Evolutionary conservation across 2,329 filamentous ascomycete species (phyloP), one percentile per base, ranked within the genome.

Genomic region (Blumeria graminis): DNA sequence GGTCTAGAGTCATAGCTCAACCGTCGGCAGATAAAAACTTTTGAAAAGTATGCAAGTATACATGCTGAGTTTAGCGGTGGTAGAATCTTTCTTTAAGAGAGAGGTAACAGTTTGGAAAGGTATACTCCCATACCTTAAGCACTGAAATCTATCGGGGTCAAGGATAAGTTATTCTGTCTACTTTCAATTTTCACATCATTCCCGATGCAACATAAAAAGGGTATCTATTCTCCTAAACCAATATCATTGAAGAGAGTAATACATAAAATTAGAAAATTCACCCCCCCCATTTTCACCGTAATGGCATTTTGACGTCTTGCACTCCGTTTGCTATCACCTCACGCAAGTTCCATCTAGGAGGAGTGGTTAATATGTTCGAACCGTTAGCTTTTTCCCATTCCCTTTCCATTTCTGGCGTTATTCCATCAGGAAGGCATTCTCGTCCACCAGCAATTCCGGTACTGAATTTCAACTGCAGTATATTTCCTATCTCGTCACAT

Each of bases 381-480:
- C 77, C 77, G 52, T 76, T 77, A 56, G 74, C 73, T 63, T 74
- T 75, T 57, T 76, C 72, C 75, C 80, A 80, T 63, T 84, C 78
- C 60, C 76, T 72, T 69, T 93, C 85, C 67, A 82, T 80, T 65
- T 90, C 80, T 9, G 80, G 75, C 0, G 77, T 76, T 41, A 86
- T 74, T 14, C 80, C 84, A 38, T 85, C 82, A 3, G 82, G 81
- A 2, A 90, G 74, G 8, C 85, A 82, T 54, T 86, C 78, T 39
- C 85, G 79, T 57, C 92, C 92, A 61, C 92, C 92, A 11, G 92
- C 90, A 64, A 95, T 80, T 62, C 92, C 92, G 13, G 86, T 93
- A n/a, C 88, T 94, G 71, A 94, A 95, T 72, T 95, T 96, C 67
- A 98, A 76, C 70, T 96, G 89, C 57, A 98, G 72, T 22, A 94